Percentiles rank a stretch among this genome's conserved stretches.
phyloP scores from a whole-genome alignment of 2,329 filamentous ascomycete species.

The Cyphellophora europaea region DNA sequence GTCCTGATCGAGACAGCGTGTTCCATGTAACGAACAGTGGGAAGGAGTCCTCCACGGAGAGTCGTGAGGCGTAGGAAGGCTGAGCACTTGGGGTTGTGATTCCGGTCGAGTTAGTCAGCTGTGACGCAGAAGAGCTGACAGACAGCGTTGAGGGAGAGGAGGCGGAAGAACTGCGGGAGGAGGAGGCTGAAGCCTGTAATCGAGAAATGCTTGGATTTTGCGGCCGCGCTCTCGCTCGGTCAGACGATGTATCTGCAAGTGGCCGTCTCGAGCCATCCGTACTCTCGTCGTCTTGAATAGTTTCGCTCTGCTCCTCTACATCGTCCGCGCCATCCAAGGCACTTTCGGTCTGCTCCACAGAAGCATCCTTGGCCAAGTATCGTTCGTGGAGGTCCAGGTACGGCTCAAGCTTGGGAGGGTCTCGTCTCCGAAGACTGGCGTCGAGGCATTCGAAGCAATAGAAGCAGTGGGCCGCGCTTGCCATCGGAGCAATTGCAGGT shows the following conservation, averaged over 20 bases:
- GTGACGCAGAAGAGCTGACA: slow-evolving; percentile 39
- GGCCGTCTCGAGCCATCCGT: background rate
- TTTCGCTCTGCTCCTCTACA: slow-evolving; percentile 13
- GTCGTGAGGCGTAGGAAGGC: slow-evolving; percentile 14
- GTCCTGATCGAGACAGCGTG: slow-evolving; percentile 51
- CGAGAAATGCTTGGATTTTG: slow-evolving; percentile 21
- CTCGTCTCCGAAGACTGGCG: slow-evolving; percentile 62
- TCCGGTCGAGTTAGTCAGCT: slow-evolving; percentile 30
- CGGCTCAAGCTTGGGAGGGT: slow-evolving; percentile 56
- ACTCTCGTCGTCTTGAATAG: too few species aligned
- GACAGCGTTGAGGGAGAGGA: slow-evolving; percentile 32
- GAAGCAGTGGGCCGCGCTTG: slow-evolving; percentile 74
- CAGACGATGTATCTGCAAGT: too few species aligned
- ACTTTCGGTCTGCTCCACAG: slow-evolving; percentile 19
- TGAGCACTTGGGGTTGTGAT: slow-evolving; percentile 28
- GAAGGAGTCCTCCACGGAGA: slow-evolving; percentile 37
- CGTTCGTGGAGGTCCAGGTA: slow-evolving; percentile 61
- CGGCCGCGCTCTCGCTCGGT: slow-evolving; percentile 6
- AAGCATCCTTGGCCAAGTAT: slow-evolving; percentile 27
- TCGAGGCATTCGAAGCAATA: slow-evolving; percentile 85
- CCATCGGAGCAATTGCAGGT: too few species aligned
- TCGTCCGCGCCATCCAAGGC: slow-evolving; percentile 15
- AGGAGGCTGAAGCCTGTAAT: slow-evolving; percentile 20
- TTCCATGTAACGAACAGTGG: slow-evolving; percentile 97
- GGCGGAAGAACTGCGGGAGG: slow-evolving; percentile 33